A percentile compares a stretch with the other conserved stretches of the same genome.
These are phyloP conservation scores for Hymenoscyphus scutula DNA, from an alignment of 2,329 filamentous ascomycete genomes.

Conservation along the genomic window DNA sequence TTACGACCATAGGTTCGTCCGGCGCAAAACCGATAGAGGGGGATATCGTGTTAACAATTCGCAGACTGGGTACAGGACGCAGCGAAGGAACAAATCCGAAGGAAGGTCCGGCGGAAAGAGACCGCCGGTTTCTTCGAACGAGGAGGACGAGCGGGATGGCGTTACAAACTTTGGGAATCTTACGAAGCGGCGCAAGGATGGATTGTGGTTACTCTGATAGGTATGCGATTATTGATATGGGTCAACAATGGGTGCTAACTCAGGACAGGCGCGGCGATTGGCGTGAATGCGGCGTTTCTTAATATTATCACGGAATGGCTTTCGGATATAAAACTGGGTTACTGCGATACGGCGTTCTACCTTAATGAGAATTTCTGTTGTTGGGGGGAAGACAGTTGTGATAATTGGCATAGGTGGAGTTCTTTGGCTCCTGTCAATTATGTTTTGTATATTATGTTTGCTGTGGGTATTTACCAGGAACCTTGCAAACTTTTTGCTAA, in stretches of 20 bases:
- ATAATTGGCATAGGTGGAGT: constrained; percentile 88
- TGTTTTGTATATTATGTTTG: constrained; percentile 81
- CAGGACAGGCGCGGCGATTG: constrained; percentile 70
- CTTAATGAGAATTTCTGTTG: constrained; percentile 97
- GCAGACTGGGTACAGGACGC: constrained; percentile 98
- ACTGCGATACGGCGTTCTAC: constrained; percentile 94
- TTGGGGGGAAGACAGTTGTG: constrained; percentile 90
- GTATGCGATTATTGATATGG: constrained; percentile 25
- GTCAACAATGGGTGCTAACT: constrained; percentile 16
- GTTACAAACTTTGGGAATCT: constrained; percentile 75
- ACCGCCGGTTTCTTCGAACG: constrained; percentile 68
- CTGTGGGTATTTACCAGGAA: too few relatives aligned
- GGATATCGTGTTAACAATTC: constrained; percentile 36
- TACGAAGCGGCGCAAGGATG: constrained; percentile 97
- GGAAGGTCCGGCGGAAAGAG: constrained; percentile 71
- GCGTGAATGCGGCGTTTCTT: constrained; percentile 85
- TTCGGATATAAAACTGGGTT: constrained; percentile 91
- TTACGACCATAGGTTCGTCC: constrained; percentile 77
- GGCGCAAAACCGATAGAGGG: constrained; percentile 1
- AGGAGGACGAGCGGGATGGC: constrained; percentile 69
- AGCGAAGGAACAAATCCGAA: constrained; percentile 79
- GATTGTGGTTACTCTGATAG: constrained; percentile 94
- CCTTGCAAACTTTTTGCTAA: too few relatives aligned
- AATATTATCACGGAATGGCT: constrained; percentile 98
- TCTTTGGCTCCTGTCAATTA: constrained; percentile 78